These are phyloP conservation scores for Suhomyces ambrosiae DNA, from an alignment of 1,139 yeast genomes.

Conservation along the genomic window DNA sequence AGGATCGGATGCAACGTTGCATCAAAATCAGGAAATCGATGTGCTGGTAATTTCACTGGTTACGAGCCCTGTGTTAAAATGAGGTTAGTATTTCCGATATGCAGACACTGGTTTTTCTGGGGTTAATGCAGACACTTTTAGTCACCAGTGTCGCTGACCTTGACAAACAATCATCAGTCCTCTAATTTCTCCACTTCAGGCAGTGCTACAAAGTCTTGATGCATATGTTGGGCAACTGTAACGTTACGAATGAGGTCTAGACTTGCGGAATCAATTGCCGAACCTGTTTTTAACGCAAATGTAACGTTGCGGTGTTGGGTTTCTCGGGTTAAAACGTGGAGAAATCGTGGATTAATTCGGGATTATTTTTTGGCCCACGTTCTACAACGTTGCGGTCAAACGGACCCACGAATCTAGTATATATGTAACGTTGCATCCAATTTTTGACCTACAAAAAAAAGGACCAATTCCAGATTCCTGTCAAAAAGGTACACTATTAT, in stretches of 20 bases:
- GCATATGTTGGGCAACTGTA: no score
- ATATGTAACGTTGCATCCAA: constrained; percentile 1
- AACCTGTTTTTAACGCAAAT: background rate
- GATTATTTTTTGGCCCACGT: no score
- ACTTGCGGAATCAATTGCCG: background rate
- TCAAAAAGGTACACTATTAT: no score
- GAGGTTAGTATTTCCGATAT: no score
- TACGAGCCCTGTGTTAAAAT: background rate
- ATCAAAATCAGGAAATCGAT: no score
- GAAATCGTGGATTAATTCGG: no score
- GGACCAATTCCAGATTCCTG: background rate
- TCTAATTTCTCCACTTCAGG: background rate
- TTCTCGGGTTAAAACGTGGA: no score
- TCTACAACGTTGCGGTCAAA: background rate
- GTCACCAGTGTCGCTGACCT: background rate
- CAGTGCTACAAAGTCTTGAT: no score
- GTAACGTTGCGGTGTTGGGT: constrained; percentile 8
- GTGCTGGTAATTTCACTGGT: no score
- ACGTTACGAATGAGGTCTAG: background rate
- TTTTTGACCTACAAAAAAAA: background rate
- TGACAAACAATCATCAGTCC: background rate
- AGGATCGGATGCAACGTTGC: constrained; percentile 21
- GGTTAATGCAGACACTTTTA: constrained; percentile 4
- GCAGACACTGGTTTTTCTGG: background rate
- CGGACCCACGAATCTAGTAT: background rate